Base-by-base conservation (phyloP, 2,329 filamentous ascomycete species). In the Ceratocystis smalleyi region DNA sequence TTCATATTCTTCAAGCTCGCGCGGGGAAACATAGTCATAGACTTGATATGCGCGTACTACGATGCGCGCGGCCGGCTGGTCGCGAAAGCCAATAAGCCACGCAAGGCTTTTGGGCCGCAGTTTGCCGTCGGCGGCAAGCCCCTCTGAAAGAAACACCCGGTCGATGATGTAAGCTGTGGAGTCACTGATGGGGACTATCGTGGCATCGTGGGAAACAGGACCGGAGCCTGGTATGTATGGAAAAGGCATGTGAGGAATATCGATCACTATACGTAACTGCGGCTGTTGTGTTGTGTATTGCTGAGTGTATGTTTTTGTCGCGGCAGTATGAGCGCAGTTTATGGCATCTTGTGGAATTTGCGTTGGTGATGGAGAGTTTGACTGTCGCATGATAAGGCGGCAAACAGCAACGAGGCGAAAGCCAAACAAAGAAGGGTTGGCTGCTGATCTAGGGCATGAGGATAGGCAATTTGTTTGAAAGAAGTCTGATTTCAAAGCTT, bases 11-110 rank as follows among this genome's bases (percentile, higher is more conserved):
- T 86, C 83, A 2, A 84, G 68, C 8, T 75, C 76, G 10, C 75
- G 73, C 1, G 79, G 78, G 0, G 83, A 84, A 6, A 86, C 82
- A 67, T 83, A 85, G 40, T 85, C 78, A 12, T 80, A 74, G 5
- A 83, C 75, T 66, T 75, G 64, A 74, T 76, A 74, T 69, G 78
- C 69, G 68, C 75, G 77, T 1, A 84, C 73, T 2, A 77, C 69
- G 59, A 79, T 71, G 19, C 76, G 74, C 47, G 78, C 80, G 0
- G 76, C 75, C 0, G 80, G 80, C 0, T 78, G 70, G 66, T 83
- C 81, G 27, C 72, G 75, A 77, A 81, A 83, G 5, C 78, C 78
- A 4, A 86, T 75, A 1, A 81, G 72, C 65, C 85, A 83, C 61
- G 77, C 77, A 67, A 83, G 75, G 6, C 78, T 73, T 57, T 78